A percentile compares a stretch with the other conserved stretches of the same genome.
Evolutionary conservation across 805 yeast genomes (phyloP).

Genomic region (Tetrapisispora pingtungensis): DNA sequence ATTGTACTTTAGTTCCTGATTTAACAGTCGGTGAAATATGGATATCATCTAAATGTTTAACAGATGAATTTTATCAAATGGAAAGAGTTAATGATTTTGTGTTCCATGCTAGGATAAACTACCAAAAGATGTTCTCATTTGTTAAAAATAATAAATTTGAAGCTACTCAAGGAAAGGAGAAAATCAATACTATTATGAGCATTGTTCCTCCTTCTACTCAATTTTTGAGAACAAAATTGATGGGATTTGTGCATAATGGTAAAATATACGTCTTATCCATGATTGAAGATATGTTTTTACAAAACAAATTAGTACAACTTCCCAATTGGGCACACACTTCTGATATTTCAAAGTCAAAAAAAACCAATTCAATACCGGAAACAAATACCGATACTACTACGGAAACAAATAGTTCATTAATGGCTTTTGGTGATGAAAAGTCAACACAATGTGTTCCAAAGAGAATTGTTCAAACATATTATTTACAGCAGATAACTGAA

Average conservation of each 20-base stretch:
- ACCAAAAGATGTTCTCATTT: slow-evolving; percentile 21
- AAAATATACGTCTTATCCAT: slow-evolving; percentile 81
- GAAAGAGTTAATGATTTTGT: slow-evolving; percentile 29
- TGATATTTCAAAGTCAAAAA: slow-evolving; percentile 16
- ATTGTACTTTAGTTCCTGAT: slow-evolving; percentile 58
- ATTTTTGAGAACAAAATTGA: slow-evolving; percentile 79
- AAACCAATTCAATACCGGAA: neutral
- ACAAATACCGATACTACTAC: neutral
- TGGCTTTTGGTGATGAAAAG: neutral
- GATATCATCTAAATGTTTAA: slow-evolving; percentile 88
- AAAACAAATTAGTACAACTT: slow-evolving; percentile 31
- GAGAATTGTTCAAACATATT: slow-evolving; percentile 40
- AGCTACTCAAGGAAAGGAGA: slow-evolving; percentile 12
- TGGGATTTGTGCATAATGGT: slow-evolving; percentile 83
- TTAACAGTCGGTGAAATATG: slow-evolving; percentile 91
- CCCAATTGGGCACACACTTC: slow-evolving; percentile 31
- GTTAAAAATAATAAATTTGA: slow-evolving; percentile 4
- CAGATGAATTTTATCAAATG: slow-evolving; percentile 39
- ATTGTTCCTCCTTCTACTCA: slow-evolving; percentile 19
- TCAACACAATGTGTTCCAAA: slow-evolving; percentile 2
- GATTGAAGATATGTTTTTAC: slow-evolving; percentile 85
- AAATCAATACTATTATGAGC: slow-evolving; percentile 21
- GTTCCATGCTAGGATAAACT: slow-evolving; percentile 27
- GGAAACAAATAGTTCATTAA: neutral
- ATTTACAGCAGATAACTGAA: slow-evolving; percentile 76